Percentiles rank a stretch among this genome's conserved stretches.
phyloP scores from a whole-genome alignment of 495 filamentous ascomycete genomes.

The Lasiosphaeria miniovina region DNA sequence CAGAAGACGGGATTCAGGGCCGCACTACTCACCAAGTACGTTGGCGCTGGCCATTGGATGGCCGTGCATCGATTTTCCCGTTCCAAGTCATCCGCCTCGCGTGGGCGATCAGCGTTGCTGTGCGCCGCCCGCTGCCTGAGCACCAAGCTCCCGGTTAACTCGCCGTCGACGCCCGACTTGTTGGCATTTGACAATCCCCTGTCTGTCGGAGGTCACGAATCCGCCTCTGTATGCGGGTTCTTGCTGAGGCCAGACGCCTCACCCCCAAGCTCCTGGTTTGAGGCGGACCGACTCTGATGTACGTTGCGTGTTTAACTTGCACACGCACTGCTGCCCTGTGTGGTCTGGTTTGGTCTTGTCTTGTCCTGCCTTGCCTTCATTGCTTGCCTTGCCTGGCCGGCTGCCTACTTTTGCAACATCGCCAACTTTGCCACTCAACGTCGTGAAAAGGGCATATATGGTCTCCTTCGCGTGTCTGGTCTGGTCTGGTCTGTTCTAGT shows the following conservation, averaged over 20 bases:
- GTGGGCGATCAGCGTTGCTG: constrained; percentile 8
- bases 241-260: constrained; percentile 11
- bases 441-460: constrained; percentile 25
- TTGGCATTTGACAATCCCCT: constrained; percentile 13
- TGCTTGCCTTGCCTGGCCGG: constrained; percentile 3
- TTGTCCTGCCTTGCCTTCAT: constrained; percentile 11
- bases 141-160: neutral
- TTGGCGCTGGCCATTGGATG: constrained; percentile 10
- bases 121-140: neutral
- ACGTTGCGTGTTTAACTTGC: constrained; percentile 14
- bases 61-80: neutral
- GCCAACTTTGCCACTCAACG: constrained; percentile 29
- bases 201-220: constrained; percentile 24
- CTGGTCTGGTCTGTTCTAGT: constrained; percentile 12
- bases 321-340: constrained; percentile 11
- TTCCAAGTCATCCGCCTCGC: constrained; percentile 5
- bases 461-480: constrained; percentile 26
- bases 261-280: constrained; percentile 20
- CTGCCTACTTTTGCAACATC: constrained; percentile 21
- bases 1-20: constrained; percentile 1
- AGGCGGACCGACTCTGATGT: constrained; percentile 5
- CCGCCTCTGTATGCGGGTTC: constrained; percentile 27
- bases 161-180: constrained; percentile 25
- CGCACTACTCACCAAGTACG: neutral
- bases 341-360: neutral